Conservation (phyloP, 345 rosid genomes). For the Acer campestre region DNA sequence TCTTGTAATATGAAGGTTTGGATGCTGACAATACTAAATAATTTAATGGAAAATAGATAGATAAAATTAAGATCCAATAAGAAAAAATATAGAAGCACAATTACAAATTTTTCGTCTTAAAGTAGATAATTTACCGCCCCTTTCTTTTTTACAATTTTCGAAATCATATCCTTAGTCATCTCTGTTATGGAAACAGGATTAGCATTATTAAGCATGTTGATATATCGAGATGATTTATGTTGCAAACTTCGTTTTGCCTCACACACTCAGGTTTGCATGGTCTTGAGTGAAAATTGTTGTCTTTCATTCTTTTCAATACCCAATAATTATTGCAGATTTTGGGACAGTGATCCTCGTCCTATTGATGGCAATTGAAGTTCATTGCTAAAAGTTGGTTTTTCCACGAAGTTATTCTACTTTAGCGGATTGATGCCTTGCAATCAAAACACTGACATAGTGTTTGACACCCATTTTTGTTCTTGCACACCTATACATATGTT, state of each 20-base stretch:
- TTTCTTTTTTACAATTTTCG: too few relatives aligned
- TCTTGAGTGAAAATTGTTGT: neutral
- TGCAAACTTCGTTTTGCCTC: neutral
- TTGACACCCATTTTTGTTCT: neutral
- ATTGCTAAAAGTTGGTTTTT: conserved; percentile 7
- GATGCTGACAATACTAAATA: neutral
- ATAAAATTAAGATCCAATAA: neutral
- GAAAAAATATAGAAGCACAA: neutral
- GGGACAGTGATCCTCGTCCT: neutral
- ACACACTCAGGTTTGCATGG: neutral
- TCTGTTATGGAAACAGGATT: neutral
- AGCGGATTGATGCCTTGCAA: neutral
- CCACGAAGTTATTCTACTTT: neutral
- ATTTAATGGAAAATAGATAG: neutral
- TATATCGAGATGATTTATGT: neutral
- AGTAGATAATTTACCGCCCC: neutral
- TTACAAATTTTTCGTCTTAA: neutral
- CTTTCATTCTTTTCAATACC: neutral
- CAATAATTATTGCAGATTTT: conserved; percentile 1
- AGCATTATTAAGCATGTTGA: neutral
- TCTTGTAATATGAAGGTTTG: neutral
- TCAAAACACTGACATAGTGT: neutral
- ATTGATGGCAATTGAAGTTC: conserved; percentile 8
- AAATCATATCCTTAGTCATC: neutral
- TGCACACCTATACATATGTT: conserved; percentile 2